phyloP scores from a whole-genome alignment of 257 asterid species.

The Fraxinus cuspidata region DNA sequence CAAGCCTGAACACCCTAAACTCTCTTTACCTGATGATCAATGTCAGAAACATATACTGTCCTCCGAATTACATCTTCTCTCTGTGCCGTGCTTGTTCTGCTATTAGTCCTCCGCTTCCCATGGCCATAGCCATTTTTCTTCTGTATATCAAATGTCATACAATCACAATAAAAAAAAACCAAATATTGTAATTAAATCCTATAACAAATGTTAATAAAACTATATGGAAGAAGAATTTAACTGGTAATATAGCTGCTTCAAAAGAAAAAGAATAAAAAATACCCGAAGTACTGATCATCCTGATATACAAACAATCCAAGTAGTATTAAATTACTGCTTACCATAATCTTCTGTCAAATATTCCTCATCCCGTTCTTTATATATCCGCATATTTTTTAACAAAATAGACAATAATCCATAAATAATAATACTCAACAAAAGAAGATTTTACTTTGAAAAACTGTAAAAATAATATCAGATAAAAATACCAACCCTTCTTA shows the following conservation, averaged over 20 bases:
- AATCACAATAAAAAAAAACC: conserved; percentile 24
- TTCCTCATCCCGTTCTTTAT: not conserved
- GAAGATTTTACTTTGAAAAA: not conserved
- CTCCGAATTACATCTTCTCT: conserved; percentile 62
- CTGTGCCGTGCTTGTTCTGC: conserved; percentile 70
- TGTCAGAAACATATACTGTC: not conserved
- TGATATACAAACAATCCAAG: not conserved
- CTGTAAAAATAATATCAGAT: not conserved
- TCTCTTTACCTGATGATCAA: not conserved
- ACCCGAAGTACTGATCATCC: too few relatives aligned
- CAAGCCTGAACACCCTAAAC: not conserved
- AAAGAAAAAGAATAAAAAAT: too few relatives aligned
- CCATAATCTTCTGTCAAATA: not conserved
- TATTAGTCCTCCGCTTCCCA: conserved; percentile 40
- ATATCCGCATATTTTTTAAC: not conserved
- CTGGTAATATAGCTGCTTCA: too few relatives aligned
- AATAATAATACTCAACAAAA: not conserved
- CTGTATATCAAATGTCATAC: conserved; percentile 31
- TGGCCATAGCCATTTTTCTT: conserved; percentile 49
- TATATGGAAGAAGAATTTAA: too few relatives aligned
- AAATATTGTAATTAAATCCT: too few relatives aligned
- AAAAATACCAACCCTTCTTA: conserved; percentile 59
- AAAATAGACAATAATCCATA: not conserved
- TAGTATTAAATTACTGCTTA: not conserved
- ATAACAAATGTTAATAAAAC: too few relatives aligned